Evolutionary conservation across 495 filamentous ascomycete genomes (phyloP).

Genomic region (Aspergillus funiculosus): DNA sequence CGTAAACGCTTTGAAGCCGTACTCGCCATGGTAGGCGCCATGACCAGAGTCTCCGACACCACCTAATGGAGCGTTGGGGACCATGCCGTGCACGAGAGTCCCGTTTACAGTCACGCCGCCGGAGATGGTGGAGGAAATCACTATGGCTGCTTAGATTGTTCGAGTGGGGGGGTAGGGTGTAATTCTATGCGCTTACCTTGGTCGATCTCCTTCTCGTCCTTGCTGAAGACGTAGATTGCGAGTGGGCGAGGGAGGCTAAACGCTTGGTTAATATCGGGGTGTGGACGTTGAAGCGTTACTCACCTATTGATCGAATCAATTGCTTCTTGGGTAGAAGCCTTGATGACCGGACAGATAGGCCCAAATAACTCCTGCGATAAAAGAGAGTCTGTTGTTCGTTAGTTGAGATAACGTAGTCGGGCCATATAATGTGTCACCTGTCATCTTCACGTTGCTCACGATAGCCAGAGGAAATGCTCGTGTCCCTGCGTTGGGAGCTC

Average conservation of each 20-base stretch:
- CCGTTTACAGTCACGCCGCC: constrained; percentile 15
- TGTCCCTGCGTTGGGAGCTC: constrained; percentile 58
- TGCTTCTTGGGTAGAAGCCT: constrained; percentile 7
- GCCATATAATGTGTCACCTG: background rate
- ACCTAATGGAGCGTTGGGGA: constrained; percentile 10
- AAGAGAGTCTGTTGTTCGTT: constrained; percentile 49
- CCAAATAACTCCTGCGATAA: constrained; percentile 78
- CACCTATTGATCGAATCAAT: constrained; percentile 18
- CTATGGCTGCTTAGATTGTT: background rate
- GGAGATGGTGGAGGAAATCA: constrained; percentile 13
- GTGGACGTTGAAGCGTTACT: too few species aligned
- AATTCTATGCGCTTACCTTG: background rate
- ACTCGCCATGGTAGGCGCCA: constrained; percentile 12
- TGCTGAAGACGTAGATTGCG: constrained; percentile 9
- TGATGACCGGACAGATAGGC: constrained; percentile 67
- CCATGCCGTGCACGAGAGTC: constrained; percentile 9
- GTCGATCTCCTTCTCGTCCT: constrained; percentile 7
- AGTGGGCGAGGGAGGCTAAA: constrained; percentile 2
- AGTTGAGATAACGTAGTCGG: constrained; percentile 28
- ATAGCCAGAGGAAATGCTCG: constrained; percentile 56
- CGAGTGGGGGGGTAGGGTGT: background rate
- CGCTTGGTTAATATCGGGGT: background rate
- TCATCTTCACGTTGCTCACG: constrained; percentile 53
- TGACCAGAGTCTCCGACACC: constrained; percentile 13
- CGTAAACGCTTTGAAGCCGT: constrained; percentile 55